Conservation (phyloP, 148 eudicot species). For the Fagopyrum esculentum region DNA sequence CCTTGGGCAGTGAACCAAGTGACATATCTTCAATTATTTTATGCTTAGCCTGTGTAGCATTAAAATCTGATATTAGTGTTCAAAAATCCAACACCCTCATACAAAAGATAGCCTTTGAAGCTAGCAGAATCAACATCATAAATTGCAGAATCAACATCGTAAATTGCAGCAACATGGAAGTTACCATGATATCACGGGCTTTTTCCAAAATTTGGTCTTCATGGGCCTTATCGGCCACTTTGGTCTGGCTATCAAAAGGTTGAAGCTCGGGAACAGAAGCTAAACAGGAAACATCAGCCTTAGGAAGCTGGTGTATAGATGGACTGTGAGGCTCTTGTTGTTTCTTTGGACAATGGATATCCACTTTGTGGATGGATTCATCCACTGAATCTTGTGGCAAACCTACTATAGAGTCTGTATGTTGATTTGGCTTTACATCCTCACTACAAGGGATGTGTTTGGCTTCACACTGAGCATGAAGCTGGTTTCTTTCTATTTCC, state of each 20-base stretch:
- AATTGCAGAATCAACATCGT: neutral
- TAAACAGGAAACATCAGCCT: constrained; percentile 21
- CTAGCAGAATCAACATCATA: neutral
- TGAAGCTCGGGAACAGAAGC: constrained; percentile 22
- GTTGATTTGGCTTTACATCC: constrained; percentile 23
- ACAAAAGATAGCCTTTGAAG: neutral
- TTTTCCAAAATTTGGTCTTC: constrained; percentile 85
- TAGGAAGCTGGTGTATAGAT: constrained; percentile 23
- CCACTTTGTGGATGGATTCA: constrained; percentile 20
- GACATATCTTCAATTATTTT: constrained; percentile 77
- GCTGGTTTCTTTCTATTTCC: constrained; percentile 23
- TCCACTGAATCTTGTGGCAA: constrained; percentile 20
- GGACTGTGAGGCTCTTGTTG: constrained; percentile 22
- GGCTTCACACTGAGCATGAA: constrained; percentile 26
- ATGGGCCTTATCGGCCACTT: constrained; percentile 42
- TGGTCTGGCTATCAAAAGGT: constrained; percentile 28
- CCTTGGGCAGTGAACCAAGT: constrained; percentile 29
- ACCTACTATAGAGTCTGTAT: constrained; percentile 28
- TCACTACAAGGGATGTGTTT: constrained; percentile 19
- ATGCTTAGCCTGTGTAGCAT: constrained; percentile 57
- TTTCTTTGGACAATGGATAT: constrained; percentile 20
- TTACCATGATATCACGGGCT: constrained; percentile 71
- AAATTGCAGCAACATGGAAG: constrained; percentile 5
- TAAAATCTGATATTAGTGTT: constrained; percentile 9
- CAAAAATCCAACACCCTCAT: constrained; percentile 4